Base-by-base conservation (phyloP, 345 rosid species). In the Carallia brachiata region DNA sequence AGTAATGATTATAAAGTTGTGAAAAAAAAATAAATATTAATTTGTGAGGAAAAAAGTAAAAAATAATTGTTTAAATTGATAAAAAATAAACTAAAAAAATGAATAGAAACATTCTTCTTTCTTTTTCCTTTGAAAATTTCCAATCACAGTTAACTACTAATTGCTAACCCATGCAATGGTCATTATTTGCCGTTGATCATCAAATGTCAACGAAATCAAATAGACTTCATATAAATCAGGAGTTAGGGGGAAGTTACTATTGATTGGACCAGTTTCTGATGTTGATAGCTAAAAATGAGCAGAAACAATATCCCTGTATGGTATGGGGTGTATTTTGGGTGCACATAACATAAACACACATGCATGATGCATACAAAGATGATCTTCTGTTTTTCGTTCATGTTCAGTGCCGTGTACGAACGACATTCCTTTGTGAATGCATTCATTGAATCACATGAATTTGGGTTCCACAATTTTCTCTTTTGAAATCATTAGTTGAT, bases 331-430 rank as follows among this genome's bases (percentile, higher is more conserved):
- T 56, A 13, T 23, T 27, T 27, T 56, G 60, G 60, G 27, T 55
- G 60, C 60, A 56, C 32, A 9, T 4, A 5, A 9, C 16, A 54
- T n/a, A 1, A 30, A 54, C 23, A 7, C 27, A 1, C 59, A 23
- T 7, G 23, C 23, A 23, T 23, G 23, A 52, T 52, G 6, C 50
- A 44, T 13, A 12, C 16, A 12, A 12, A 44, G 50, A 12, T 44
- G 50, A 10, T 10, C 50, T 44, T 23, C 23, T 44, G 50, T 44
- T 44, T 31, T 31, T 4, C 53, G 6, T 6, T 5, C 4, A 6
- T 44, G 30, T 36, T 1, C 5, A 61, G 50, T 32, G 73, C 66
- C 73, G 73, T 69, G 73, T 50, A 7, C 8, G 52, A 61, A 19
- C 23, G 12, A 5, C 34, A 34, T 50, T 69, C 50, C 65, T 18